phyloP scores from a whole-genome alignment of 768 basidiomycete species.

The Chlorophyllum brunneum region DNA sequence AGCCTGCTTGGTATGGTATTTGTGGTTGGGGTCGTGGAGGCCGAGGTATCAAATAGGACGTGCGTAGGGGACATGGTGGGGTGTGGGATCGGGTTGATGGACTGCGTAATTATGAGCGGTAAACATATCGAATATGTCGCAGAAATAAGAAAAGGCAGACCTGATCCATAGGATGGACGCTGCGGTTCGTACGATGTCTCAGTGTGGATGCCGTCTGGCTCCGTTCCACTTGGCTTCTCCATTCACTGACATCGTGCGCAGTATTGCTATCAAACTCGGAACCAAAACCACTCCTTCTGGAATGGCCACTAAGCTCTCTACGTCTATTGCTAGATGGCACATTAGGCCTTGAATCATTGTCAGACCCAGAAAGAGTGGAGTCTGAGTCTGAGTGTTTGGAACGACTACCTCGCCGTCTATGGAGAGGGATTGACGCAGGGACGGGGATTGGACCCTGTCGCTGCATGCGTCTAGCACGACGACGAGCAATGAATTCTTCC shows the following conservation, averaged over 20 bases:
- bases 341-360: conserved; percentile 17
- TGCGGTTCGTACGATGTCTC: conserved; percentile 27
- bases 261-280: conserved; percentile 51
- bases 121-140: conserved; percentile 1
- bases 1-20: conserved; percentile 19
- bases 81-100: conserved; percentile 41
- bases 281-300: conserved; percentile 16
- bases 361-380: conserved; percentile 14
- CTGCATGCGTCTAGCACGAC: conserved; percentile 24
- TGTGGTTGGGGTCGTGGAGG: conserved; percentile 23
- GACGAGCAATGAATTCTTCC: conserved; percentile 32
- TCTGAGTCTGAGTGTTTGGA: conserved; percentile 19
- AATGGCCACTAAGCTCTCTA: neutral
- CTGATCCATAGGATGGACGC: conserved; percentile 40
- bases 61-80: conserved; percentile 47
- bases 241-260: conserved; percentile 47
- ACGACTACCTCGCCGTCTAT: conserved; percentile 16
- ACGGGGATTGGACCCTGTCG: conserved; percentile 21
- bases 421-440: conserved; percentile 18
- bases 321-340: neutral
- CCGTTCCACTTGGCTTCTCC: conserved; percentile 41
- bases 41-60: conserved; percentile 35
- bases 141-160: conserved; percentile 26
- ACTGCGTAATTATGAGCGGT: conserved; percentile 26
- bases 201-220: conserved; percentile 24